Evolutionary conservation across 106 monocot species (phyloP).

Genomic region (Dendrobium chrysotoxum): DNA sequence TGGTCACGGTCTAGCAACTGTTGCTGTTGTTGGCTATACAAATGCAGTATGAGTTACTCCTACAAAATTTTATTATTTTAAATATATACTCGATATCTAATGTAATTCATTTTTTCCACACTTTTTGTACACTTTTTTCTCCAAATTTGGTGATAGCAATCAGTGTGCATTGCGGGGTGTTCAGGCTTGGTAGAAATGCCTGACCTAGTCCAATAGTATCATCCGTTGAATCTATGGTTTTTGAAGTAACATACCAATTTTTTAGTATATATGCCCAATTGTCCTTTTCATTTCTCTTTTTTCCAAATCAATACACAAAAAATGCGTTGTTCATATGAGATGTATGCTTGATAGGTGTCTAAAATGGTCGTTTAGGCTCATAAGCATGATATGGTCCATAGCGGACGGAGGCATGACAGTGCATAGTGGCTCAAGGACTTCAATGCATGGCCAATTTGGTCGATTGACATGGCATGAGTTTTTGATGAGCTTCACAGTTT

Average conservation of each 20-base stretch:
- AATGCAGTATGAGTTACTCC: conserved; percentile 72
- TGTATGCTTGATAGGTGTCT: background rate
- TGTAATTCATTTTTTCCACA: background rate
- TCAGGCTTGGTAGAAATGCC: background rate
- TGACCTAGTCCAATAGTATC: too few relatives aligned
- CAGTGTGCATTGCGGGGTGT: background rate
- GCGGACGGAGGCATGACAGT: background rate
- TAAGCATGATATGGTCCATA: background rate
- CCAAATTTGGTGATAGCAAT: background rate
- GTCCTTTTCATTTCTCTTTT: background rate
- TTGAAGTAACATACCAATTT: too few relatives aligned
- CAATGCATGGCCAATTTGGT: background rate
- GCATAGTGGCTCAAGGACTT: background rate
- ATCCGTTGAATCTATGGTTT: too few relatives aligned
- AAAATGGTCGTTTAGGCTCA: background rate
- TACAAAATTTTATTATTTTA: conserved; percentile 2
- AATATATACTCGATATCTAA: background rate
- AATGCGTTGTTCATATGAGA: background rate
- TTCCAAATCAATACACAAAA: background rate
- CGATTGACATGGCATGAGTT: background rate
- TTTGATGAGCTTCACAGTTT: background rate
- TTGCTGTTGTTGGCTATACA: conserved; percentile 97
- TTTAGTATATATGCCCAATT: too few relatives aligned
- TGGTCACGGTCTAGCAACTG: conserved; percentile 70
- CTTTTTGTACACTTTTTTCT: background rate